Evolutionary conservation across 805 yeast genomes (phyloP).

Genomic region (Ogataea naganishii): DNA sequence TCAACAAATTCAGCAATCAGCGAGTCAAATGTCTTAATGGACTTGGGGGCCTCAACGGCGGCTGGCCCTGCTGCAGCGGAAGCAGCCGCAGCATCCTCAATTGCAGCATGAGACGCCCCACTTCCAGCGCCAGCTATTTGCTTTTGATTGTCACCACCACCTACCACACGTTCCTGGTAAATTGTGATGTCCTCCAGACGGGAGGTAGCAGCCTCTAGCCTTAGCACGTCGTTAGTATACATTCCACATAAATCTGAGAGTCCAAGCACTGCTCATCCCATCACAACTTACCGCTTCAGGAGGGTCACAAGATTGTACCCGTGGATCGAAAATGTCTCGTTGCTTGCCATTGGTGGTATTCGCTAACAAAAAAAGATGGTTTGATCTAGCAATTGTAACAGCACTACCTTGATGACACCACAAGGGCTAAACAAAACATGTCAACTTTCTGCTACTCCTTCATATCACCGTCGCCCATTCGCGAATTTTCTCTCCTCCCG

Average conservation of each 20-base stretch:
- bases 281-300: constrained; percentile 53
- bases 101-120: constrained; percentile 3
- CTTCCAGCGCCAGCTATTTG: constrained; percentile 9
- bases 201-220: constrained; percentile 89
- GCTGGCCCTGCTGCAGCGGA: constrained; percentile 12
- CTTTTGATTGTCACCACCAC: constrained; percentile 6
- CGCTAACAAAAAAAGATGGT: too few species aligned
- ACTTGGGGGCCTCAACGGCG: constrained; percentile 27
- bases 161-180: constrained; percentile 55
- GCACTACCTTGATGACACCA: too few species aligned
- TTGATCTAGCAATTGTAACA: too few species aligned
- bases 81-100: constrained; percentile 11
- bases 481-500: neutral
- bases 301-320: constrained; percentile 85
- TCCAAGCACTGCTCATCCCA: too few species aligned
- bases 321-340: constrained; percentile 47
- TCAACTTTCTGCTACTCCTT: neutral
- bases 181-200: constrained; percentile 84
- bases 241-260: too few species aligned
- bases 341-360: too few species aligned
- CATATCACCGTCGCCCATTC: neutral
- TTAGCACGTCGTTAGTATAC: constrained; percentile 12
- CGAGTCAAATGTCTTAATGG: constrained; percentile 43
- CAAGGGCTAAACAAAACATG: too few species aligned
- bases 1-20: constrained; percentile 43